A percentile compares a stretch with the other conserved stretches of the same genome.
phyloP scores from a whole-genome alignment of 2,329 filamentous ascomycete genomes.

The Alternaria hordeiaustralica region DNA sequence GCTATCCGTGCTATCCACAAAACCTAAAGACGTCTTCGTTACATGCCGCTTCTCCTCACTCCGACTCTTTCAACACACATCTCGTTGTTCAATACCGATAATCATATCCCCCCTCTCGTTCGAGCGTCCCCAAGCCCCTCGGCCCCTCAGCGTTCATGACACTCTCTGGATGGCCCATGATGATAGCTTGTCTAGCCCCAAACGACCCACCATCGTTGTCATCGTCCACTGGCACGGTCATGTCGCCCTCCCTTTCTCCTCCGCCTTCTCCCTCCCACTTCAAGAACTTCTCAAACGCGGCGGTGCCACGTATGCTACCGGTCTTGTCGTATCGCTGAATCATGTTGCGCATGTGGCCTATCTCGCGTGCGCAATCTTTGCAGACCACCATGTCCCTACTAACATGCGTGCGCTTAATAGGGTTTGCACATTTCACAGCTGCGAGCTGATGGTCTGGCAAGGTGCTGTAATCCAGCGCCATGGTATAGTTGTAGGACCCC shows the following conservation, averaged over 20 bases:
- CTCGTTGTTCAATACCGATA: constrained; percentile 4
- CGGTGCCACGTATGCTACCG: constrained; percentile 38
- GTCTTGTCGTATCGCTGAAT: constrained; percentile 38
- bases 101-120: constrained; percentile 4
- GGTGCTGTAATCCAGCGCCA: constrained; percentile 25
- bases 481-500: constrained; percentile 14
- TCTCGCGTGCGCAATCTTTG: constrained; percentile 34
- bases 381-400: constrained; percentile 38
- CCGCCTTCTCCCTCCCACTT: constrained; percentile 29
- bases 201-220: constrained; percentile 9
- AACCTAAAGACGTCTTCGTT: not conserved
- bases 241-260: constrained; percentile 22
- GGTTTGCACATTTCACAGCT: constrained; percentile 24
- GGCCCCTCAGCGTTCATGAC: constrained; percentile 19
- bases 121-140: constrained; percentile 19
- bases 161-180: constrained; percentile 29
- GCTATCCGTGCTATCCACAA: not conserved
- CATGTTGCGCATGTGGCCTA: constrained; percentile 42
- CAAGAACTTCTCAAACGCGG: constrained; percentile 40
- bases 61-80: not conserved
- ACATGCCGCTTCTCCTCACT: not conserved
- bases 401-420: constrained; percentile 28
- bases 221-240: constrained; percentile 30
- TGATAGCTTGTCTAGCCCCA: constrained; percentile 33
- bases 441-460: constrained; percentile 37